Base-by-base conservation (phyloP, 2,329 filamentous ascomycete species). In the Karstenula rhodostoma region DNA sequence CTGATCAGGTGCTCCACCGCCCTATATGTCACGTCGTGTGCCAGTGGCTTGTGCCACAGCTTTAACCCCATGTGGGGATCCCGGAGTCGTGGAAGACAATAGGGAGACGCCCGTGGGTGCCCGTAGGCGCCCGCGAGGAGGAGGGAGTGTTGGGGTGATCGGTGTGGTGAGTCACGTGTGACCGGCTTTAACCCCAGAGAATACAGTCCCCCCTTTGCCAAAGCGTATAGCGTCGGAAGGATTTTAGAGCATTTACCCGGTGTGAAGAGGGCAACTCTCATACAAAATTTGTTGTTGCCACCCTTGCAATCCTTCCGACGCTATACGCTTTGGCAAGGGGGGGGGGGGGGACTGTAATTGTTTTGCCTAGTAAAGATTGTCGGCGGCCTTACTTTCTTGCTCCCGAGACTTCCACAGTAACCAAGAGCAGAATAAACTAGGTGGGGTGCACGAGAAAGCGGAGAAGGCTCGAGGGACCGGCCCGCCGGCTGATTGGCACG, bases 291-390 rank as follows among this genome's bases (percentile, higher is more conserved):
- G 15, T 19, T 44, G 42, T 22, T 22, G n/a, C 42, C 42, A 44
- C 42, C 42, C 42, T 44, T 44, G 42, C n/a, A 44, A 44, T 44
- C 42, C 42, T 44, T 22, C n/a, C n/a, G 42, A 44, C n/a, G 42
- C 32, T 33, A 33, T 33, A 33, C 32, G 32, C 32, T 33, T 33
- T 33, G 32, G 32, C 32, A 33, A 33, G n/a, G 32, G 32, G 7
- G 32, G 32, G 2, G 32, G 2, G 32, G 32, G 32, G 32, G 32
- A 33, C 42, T 10, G 42, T 22, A 44, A 44, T 44, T 23, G 42
- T 44, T 44, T 22, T 19, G n/a, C 42, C 13, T 44, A 22, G 42
- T 44, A 44, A 44, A 44, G 42, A 44, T 44, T 22, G 42, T 22
- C 42, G 3, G n/a, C 42, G n/a, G n/a, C n/a, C n/a, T 19, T 19